Evolutionary conservation across 371 early-diverging fungal genomes (phyloP).

Genomic region (Rhizopus arrhizus): DNA sequence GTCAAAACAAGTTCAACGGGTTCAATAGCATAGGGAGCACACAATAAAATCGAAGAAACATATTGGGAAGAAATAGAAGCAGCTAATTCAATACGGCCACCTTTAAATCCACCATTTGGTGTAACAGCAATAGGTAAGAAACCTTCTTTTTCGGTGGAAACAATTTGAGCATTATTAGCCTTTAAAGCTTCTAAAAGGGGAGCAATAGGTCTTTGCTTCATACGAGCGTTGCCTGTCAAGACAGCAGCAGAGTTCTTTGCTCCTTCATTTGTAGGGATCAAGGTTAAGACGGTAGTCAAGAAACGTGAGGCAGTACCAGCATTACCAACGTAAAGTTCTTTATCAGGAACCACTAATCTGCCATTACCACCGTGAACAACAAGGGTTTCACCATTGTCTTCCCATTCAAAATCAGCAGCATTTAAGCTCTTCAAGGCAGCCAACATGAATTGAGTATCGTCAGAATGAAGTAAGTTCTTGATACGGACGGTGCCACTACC

Average conservation of each 20-base stretch:
- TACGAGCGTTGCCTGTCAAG: constrained; percentile 95
- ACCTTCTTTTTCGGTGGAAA: constrained; percentile 80
- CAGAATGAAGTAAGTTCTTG: constrained; percentile 90
- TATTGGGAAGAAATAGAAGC: constrained; percentile 97
- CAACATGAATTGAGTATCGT: constrained; percentile 97
- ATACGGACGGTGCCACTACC: constrained; percentile 84
- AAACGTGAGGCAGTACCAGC: constrained; percentile 98
- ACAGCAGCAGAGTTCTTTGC: constrained; percentile 52
- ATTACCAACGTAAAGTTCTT: constrained; percentile 92
- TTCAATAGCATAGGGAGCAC: constrained; percentile 89
- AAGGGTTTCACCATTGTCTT: constrained; percentile 89
- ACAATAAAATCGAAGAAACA: constrained; percentile 93
- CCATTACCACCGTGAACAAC: constrained; percentile 85
- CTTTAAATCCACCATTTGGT: constrained; percentile 79
- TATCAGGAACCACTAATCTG: constrained; percentile 71
- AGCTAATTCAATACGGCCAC: constrained; percentile 86
- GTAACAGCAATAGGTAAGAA: constrained; percentile 86
- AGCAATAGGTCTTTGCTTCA: constrained; percentile 96
- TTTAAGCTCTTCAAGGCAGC: constrained; percentile 86
- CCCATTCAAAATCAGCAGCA: constrained; percentile 87
- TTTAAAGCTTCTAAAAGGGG: constrained; percentile 86
- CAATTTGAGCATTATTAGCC: constrained; percentile 77
- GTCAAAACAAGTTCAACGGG: constrained; percentile 82
- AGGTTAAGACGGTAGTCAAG: constrained; percentile 84
- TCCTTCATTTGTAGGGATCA: constrained; percentile 61